Conservation (phyloP, 2,329 filamentous ascomycete species). For the Polytolypa hystricis region DNA sequence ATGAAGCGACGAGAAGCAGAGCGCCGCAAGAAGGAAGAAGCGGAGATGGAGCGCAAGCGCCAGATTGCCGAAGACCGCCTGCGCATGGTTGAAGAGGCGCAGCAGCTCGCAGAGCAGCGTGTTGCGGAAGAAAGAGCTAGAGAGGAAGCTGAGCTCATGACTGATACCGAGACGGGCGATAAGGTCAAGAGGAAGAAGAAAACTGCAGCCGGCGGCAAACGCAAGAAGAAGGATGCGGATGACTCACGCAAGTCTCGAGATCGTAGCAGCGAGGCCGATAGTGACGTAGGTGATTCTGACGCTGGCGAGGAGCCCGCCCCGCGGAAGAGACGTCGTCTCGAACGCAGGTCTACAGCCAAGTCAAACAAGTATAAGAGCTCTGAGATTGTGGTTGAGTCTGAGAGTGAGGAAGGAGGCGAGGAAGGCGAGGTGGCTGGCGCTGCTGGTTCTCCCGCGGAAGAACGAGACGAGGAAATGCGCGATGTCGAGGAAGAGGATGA, state of each 20-base stretch:
- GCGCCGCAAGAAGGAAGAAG: slow-evolving; percentile 54
- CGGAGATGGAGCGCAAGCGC: slow-evolving; percentile 61
- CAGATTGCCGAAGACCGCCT: slow-evolving; percentile 81
- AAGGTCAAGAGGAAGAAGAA: slow-evolving; percentile 66
- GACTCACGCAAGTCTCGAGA: slow-evolving; percentile 19
- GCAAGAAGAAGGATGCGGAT: slow-evolving; percentile 52
- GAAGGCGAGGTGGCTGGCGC: slow-evolving; percentile 24
- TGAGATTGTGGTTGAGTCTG: slow-evolving; percentile 71
- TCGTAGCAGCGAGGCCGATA: slow-evolving; percentile 23
- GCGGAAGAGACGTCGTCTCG: slow-evolving; percentile 51
- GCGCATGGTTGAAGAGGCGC: slow-evolving; percentile 65
- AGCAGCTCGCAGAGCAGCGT: slow-evolving; percentile 59
- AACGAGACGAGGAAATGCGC: slow-evolving; percentile 20
- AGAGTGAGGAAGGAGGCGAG: slow-evolving; percentile 39
- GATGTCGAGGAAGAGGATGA: slow-evolving; percentile 34
- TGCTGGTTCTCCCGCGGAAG: slow-evolving; percentile 9
- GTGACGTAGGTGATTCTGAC: slow-evolving; percentile 13
- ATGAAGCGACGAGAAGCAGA: slow-evolving; percentile 67
- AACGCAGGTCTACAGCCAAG: slow-evolving; percentile 38
- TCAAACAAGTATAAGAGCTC: slow-evolving; percentile 69
- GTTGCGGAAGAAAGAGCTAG: slow-evolving; percentile 58
- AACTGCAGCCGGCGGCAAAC: slow-evolving; percentile 39
- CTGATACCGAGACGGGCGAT: slow-evolving; percentile 71
- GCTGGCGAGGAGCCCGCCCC: slow-evolving; percentile 21
- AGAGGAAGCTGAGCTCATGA: slow-evolving; percentile 68